These are phyloP conservation scores for Umbelopsis isabellina DNA, from an alignment of 192 early-diverging fungal species.

Conservation along the genomic window DNA sequence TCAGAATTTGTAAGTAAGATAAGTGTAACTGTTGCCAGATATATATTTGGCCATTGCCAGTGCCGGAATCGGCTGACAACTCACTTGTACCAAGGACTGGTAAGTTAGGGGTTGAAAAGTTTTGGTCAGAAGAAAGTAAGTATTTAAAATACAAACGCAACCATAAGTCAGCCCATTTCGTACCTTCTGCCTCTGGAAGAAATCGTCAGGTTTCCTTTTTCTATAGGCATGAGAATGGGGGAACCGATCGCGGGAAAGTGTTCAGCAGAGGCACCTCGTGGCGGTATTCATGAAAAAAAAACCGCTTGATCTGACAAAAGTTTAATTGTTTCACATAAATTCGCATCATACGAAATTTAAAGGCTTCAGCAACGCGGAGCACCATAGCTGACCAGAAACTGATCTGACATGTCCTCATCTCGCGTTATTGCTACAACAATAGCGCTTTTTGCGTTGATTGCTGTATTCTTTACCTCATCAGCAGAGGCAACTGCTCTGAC, in stretches of 20 bases:
- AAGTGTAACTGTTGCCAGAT: not conserved
- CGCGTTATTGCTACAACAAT: slow-evolving; percentile 9
- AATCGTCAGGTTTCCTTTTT: slow-evolving; percentile 15
- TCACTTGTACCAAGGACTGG: slow-evolving; percentile 20
- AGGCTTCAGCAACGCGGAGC: not conserved
- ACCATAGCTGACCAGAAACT: no score
- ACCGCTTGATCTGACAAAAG: no score
- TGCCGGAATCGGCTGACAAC: not conserved
- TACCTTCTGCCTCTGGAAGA: slow-evolving; percentile 21
- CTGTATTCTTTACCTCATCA: slow-evolving; percentile 14
- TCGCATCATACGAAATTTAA: not conserved
- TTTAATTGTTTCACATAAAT: slow-evolving; percentile 4
- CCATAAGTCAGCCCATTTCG: not conserved
- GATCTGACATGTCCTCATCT: slow-evolving; percentile 14
- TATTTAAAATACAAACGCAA: no score
- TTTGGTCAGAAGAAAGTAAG: not conserved
- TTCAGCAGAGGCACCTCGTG: not conserved
- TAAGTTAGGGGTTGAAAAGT: not conserved
- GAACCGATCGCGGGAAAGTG: not conserved
- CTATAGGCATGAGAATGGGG: not conserved
- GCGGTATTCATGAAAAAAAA: slow-evolving; percentile 9
- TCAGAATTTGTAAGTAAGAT: not conserved
- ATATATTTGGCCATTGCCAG: not conserved
- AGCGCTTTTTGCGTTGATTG: slow-evolving; percentile 9
- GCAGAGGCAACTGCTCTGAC: slow-evolving; percentile 66